Conservation (phyloP, 768 basidiomycete genomes). For the Agaricus subrufescens region DNA sequence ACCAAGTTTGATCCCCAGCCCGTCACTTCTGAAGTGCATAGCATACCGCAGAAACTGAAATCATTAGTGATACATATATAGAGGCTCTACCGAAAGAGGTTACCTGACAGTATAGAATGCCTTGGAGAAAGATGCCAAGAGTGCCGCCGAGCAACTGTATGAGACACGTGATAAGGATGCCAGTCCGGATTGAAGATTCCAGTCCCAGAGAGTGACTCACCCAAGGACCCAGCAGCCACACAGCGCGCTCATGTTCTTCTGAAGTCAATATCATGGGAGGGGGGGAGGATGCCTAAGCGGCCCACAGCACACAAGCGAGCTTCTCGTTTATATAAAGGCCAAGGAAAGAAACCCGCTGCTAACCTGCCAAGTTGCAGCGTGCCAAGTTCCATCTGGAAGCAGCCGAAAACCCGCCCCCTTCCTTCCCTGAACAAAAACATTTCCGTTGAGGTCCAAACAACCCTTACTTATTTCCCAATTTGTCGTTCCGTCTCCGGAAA, state of each 20-base stretch:
- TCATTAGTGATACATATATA: neutral
- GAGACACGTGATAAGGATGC: neutral
- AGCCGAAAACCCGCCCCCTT: neutral
- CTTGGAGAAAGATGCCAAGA: slow-evolving; percentile 25
- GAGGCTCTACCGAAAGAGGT: neutral
- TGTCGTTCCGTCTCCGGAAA: too few relatives aligned
- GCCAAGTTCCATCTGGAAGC: neutral
- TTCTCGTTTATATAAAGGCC: neutral
- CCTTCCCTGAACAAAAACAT: neutral
- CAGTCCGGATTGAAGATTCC: neutral
- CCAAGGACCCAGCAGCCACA: slow-evolving; percentile 28
- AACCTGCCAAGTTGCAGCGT: neutral
- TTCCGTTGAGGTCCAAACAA: neutral
- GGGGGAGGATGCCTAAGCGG: neutral
- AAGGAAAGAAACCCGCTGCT: neutral
- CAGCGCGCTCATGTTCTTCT: slow-evolving; percentile 18
- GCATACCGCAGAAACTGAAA: slow-evolving; percentile 25
- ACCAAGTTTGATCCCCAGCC: slow-evolving; percentile 14
- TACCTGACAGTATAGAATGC: slow-evolving; percentile 26
- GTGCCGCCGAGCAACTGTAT: slow-evolving; percentile 26
- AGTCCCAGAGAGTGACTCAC: slow-evolving; percentile 11
- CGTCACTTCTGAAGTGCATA: slow-evolving; percentile 19
- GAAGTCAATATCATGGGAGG: slow-evolving; percentile 17
- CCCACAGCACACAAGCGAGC: neutral
- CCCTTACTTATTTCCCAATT: too few relatives aligned